Base-by-base conservation (phyloP, 1,284 basidiomycete species). In the Xerocomus amazonicus region DNA sequence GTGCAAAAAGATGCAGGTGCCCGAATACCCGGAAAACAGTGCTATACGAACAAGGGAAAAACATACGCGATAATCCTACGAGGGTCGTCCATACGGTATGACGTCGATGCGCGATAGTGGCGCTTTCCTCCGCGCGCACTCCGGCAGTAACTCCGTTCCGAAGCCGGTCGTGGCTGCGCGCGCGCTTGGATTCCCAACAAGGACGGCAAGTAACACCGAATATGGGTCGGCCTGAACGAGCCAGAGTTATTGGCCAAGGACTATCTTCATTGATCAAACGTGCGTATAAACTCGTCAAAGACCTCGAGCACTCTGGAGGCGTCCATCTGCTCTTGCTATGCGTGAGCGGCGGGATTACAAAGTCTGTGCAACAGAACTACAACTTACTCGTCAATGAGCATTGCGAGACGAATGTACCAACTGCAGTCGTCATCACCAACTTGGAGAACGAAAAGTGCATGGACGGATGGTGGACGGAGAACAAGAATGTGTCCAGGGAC, bases 381-480 rank as follows among this genome's bases (percentile, higher is more conserved):
- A 59, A 28, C 33, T 16, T 64, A 40, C 68, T 64, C 42, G 47
- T 31, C 51, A 51, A 63, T 4, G 45, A 66, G 14, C 39, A 68
- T 9, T 64, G 62, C 37, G 58, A 65, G 17, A 51, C 32, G 29
- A 50, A 63, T 29, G 58, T 72, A 23, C 70, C 71, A 3, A 57
- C 71, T 23, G 65, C 60, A 12, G 35, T 70, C 17, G 61, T 67
- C 32, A 48, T 74, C 27, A 74, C 72, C 16, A 55, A 69, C 17
- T 53, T 71, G 43, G 72, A 74, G 57, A 54, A 63, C 14, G 67
- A 73, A 42, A 37, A 2, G 92, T 42, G 42, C 13, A 65, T 63
- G 66, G 66, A 63, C 19, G 40, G 6, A 13, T 63, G 62, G 64
- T 68, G 62, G 63, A 16, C 39, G 12, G 10, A 16, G 9, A 68